Evolutionary conservation across 2,329 filamentous ascomycete genomes (phyloP).

Genomic region (Fusarium sp.): DNA sequence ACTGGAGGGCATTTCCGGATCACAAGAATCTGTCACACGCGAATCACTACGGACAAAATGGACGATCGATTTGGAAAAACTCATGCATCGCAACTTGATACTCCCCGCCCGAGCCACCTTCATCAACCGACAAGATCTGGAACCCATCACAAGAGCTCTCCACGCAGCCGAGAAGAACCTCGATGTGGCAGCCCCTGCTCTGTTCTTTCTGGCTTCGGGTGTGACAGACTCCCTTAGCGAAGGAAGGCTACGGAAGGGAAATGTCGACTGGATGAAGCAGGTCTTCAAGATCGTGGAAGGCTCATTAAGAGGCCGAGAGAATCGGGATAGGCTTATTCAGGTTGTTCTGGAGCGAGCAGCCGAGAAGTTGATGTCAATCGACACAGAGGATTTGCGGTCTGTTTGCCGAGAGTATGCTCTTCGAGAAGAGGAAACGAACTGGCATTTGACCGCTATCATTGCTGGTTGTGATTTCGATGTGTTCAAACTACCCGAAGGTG

Average conservation of each 20-base stretch:
- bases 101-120: slow-evolving; percentile 63
- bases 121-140: slow-evolving; percentile 55
- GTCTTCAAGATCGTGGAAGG: slow-evolving; percentile 50
- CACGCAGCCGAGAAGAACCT: slow-evolving; percentile 51
- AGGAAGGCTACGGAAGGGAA: slow-evolving; percentile 48
- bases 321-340: slow-evolving; percentile 46
- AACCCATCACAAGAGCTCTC: slow-evolving; percentile 55
- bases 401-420: slow-evolving; percentile 59
- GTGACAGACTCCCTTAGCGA: slow-evolving; percentile 41
- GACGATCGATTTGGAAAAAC: slow-evolving; percentile 59
- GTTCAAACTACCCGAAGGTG: slow-evolving; percentile 56
- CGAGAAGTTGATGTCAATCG: slow-evolving; percentile 49
- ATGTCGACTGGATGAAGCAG: slow-evolving; percentile 53
- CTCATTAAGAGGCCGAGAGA: slow-evolving; percentile 38
- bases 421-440: slow-evolving; percentile 50
- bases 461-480: slow-evolving; percentile 60
- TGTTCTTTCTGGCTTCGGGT: slow-evolving; percentile 57
- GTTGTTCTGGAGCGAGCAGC: slow-evolving; percentile 47
- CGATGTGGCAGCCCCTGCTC: slow-evolving; percentile 53
- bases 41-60: slow-evolving; percentile 50
- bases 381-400: slow-evolving; percentile 54
- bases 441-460: slow-evolving; percentile 55
- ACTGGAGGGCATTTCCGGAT: slow-evolving; percentile 48
- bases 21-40: slow-evolving; percentile 12
- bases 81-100: slow-evolving; percentile 63